Base-by-base conservation (phyloP, 441 rosid genomes). In the Flueggea neowawraea region DNA sequence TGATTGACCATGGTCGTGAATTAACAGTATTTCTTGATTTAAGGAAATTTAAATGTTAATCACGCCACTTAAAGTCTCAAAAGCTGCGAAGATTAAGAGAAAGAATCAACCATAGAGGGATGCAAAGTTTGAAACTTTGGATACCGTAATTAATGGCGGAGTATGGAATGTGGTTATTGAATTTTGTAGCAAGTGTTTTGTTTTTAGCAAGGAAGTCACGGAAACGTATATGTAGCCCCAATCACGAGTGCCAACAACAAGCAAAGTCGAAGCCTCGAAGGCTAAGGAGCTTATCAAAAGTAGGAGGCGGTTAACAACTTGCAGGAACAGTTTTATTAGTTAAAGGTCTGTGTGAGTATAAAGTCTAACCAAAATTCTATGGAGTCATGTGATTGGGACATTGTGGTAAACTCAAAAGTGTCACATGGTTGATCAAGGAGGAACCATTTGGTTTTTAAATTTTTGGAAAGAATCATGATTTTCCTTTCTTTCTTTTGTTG, bases 141-240 rank as follows among this genome's bases (percentile, higher is more conserved):
- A 70, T 69, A 53, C 78, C 80, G 73, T 66, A 70, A 80, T 77
- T 60, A 55, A 61, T 73, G 82, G 68, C 52, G 52, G 48, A 51
- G 69, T 9, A 49, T 58, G 61, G 69, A 60, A 0, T 55, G 36
- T 5, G 56, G 59, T 4, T 47, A n/a, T 51, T 52, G 66, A 31
- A 58, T 59, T 61, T 17, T 39, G 33, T 44, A 22, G 57, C 63
- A n/a, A 15, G 39, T 47, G 41, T 56, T 58, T 77, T 68, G 69
- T 73, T 16, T 15, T 22, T 61, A 65, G 69, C 53, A 33, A 52
- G 14, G 16, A 68, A 75, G 75, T 80, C 82, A 73, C 82, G 80
- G 80, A 60, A 64, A 17, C 41, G 58, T 48, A 51, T 59, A 50
- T 0, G 47, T 47, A 58, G 54, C 49, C 3, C 10, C 13, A 16